Evolutionary conservation across 2,329 filamentous ascomycete species (phyloP).

Genomic region (Dactylellina cionopaga): DNA sequence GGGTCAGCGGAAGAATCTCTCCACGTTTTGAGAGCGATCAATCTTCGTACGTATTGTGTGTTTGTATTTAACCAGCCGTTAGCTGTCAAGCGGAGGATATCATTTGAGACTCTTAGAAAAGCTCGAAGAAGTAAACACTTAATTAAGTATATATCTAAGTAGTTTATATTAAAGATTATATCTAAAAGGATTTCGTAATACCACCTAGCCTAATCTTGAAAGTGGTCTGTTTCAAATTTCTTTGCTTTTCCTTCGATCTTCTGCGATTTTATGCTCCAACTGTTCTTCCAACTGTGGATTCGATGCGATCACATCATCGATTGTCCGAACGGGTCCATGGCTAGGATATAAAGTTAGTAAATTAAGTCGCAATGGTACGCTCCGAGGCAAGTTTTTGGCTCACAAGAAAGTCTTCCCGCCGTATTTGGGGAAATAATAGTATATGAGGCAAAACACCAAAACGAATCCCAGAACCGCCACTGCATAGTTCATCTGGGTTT

Average conservation of each 20-base stretch:
- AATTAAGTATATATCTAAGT: no score
- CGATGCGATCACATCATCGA: conserved; percentile 1
- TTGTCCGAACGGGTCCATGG: conserved; percentile 21
- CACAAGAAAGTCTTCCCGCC: conserved; percentile 58
- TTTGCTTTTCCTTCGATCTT: background rate
- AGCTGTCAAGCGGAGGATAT: no score
- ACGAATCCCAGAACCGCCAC: conserved; percentile 58
- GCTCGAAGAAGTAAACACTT: no score
- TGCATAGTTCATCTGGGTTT: conserved; percentile 59
- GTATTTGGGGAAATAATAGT: conserved; percentile 57
- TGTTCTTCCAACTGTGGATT: conserved; percentile 6
- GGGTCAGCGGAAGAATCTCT: background rate
- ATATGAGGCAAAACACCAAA: conserved; percentile 57
- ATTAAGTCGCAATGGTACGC: background rate
- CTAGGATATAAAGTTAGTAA: background rate
- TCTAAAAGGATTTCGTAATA: no score
- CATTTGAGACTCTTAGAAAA: no score
- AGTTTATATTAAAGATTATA: no score
- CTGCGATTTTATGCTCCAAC: background rate
- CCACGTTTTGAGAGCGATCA: background rate
- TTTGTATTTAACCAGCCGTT: no score
- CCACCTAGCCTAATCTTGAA: no score
- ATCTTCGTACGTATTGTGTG: no score
- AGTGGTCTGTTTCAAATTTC: background rate
- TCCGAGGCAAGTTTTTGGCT: no score